These are phyloP conservation scores for Kwoniella mangroviensis DNA, from an alignment of 768 basidiomycete species.

Conservation along the genomic window DNA sequence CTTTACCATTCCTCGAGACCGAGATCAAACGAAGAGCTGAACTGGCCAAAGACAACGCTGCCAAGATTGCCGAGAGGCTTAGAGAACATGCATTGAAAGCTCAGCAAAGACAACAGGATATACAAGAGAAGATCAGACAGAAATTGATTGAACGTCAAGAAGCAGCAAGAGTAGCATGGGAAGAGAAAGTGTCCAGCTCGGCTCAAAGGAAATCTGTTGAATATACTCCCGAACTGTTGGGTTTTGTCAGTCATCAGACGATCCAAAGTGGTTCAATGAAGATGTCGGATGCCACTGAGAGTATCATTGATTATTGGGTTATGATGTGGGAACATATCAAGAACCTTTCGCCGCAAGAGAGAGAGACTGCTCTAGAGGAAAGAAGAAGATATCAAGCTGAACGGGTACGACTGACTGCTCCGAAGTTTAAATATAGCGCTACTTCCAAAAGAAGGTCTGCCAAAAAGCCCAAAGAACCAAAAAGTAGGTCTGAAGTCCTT, in stretches of 20 bases:
- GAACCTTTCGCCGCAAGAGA: slow-evolving; percentile 5
- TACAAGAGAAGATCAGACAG: slow-evolving; percentile 27
- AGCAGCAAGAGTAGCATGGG: slow-evolving; percentile 35
- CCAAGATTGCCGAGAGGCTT: background rate
- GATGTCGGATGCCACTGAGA: slow-evolving; percentile 22
- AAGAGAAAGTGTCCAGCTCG: slow-evolving; percentile 24
- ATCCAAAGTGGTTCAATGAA: slow-evolving; percentile 15
- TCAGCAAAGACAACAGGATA: slow-evolving; percentile 18
- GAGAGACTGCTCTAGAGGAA: slow-evolving; percentile 10
- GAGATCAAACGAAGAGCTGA: slow-evolving; percentile 18
- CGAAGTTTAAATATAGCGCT: slow-evolving; percentile 1
- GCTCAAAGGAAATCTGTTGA: slow-evolving; percentile 10
- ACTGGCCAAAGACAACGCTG: slow-evolving; percentile 1
- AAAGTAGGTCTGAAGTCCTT: slow-evolving; percentile 2
- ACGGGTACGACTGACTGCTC: background rate
- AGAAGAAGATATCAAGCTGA: slow-evolving; percentile 3
- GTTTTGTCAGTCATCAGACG: slow-evolving; percentile 34
- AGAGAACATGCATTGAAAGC: background rate
- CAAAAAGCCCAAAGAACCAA: slow-evolving; percentile 4
- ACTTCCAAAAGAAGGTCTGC: background rate
- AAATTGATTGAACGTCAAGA: slow-evolving; percentile 36
- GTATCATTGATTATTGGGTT: slow-evolving; percentile 30
- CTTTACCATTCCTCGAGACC: slow-evolving; percentile 23
- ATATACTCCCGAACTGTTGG: slow-evolving; percentile 24
- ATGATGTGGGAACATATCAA: slow-evolving; percentile 16